These are phyloP conservation scores for Halenospora varia DNA, from an alignment of 495 filamentous ascomycete genomes.

Conservation along the genomic window DNA sequence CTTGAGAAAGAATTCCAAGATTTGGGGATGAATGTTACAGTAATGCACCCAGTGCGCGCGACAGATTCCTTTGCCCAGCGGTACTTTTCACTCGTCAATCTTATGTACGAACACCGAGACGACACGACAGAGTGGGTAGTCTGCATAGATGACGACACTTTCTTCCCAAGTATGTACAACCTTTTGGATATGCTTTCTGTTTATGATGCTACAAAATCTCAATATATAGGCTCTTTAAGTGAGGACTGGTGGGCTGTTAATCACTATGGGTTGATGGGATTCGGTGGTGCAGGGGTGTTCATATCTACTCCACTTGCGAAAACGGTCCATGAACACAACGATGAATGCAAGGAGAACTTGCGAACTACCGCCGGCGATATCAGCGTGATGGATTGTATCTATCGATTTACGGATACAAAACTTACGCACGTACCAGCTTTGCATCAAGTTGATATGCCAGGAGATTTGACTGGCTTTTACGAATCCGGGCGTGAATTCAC, in stretches of 20 bases:
- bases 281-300: slow-evolving; percentile 69
- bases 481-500: slow-evolving; percentile 49
- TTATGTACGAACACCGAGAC: slow-evolving; percentile 50
- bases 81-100: slow-evolving; percentile 60
- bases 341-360: slow-evolving; percentile 18
- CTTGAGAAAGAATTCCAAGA: slow-evolving; percentile 32
- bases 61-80: slow-evolving; percentile 49
- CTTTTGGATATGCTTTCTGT: slow-evolving; percentile 43
- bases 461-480: slow-evolving; percentile 51
- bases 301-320: slow-evolving; percentile 55
- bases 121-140: slow-evolving; percentile 59
- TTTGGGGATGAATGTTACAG: slow-evolving; percentile 50
- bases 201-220: slow-evolving; percentile 48
- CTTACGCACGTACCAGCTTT: slow-evolving; percentile 15
- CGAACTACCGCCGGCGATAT: slow-evolving; percentile 23
- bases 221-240: slow-evolving; percentile 63
- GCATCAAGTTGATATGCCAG: slow-evolving; percentile 46
- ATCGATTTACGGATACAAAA: slow-evolving; percentile 14
- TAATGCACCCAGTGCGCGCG: slow-evolving; percentile 37
- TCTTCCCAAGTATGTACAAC: slow-evolving; percentile 61
- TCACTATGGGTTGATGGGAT: slow-evolving; percentile 64
- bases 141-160: slow-evolving; percentile 71
- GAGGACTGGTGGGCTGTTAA: slow-evolving; percentile 60
- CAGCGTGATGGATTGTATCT: slow-evolving; percentile 24
- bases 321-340: slow-evolving; percentile 10